Conservation (phyloP, 768 basidiomycete species). For the Pulveroboletus sp. region DNA sequence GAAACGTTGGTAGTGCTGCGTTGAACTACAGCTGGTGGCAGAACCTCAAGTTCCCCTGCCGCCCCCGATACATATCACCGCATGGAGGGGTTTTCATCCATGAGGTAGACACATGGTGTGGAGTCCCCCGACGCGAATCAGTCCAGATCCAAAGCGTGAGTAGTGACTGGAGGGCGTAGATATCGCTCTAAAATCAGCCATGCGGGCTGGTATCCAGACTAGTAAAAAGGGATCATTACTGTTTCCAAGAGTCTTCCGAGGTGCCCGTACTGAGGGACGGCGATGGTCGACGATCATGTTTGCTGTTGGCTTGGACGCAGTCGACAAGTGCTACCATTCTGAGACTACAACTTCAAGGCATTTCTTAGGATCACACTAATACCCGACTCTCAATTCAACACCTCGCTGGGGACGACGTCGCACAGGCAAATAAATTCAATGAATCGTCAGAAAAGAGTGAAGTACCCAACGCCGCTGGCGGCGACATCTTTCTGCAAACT, state of each 20-base stretch:
- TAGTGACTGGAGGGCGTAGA: not conserved
- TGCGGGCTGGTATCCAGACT: no score
- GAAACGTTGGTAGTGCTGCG: slow-evolving; percentile 1
- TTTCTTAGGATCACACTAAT: not conserved
- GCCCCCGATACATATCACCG: not conserved
- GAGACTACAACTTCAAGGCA: no score
- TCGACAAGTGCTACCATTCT: no score
- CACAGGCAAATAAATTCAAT: slow-evolving; percentile 44
- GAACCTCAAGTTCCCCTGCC: not conserved
- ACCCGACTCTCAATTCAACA: slow-evolving; percentile 8
- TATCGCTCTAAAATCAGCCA: not conserved
- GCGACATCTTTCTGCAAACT: not conserved
- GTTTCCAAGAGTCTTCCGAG: not conserved
- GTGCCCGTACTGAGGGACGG: no score
- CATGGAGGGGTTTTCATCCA: slow-evolving; percentile 9
- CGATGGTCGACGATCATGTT: not conserved
- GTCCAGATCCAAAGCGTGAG: not conserved
- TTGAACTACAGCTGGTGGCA: not conserved
- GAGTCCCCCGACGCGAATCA: not conserved
- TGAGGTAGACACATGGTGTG: slow-evolving; percentile 20
- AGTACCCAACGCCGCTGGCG: not conserved
- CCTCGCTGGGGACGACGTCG: slow-evolving; percentile 27
- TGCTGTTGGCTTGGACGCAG: not conserved
- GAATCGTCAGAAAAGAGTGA: slow-evolving; percentile 42
- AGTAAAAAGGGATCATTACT: no score